A percentile compares a stretch with the other conserved stretches of the same genome.
Evolutionary conservation across 768 basidiomycete species (phyloP).

Genomic region (Asterophora parasitica): DNA sequence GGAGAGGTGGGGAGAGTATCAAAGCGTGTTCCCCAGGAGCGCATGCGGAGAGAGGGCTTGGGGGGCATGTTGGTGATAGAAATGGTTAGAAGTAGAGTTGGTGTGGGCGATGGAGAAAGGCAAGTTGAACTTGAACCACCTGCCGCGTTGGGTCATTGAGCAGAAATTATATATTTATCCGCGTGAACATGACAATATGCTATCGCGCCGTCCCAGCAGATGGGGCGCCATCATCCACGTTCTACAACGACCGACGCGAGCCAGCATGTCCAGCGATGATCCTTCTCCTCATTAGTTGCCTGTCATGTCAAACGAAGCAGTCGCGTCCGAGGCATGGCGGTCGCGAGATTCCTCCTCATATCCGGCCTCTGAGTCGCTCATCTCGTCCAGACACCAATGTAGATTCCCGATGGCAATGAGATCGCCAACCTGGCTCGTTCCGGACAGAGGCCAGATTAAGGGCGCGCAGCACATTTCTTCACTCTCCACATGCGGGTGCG

Average conservation of each 20-base stretch:
- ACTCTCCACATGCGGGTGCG: conserved; percentile 6
- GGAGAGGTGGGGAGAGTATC: conserved; percentile 56
- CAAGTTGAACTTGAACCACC: conserved; percentile 7
- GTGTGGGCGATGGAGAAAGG: conserved; percentile 6
- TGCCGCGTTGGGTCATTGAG: conserved; percentile 4
- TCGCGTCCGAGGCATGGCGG: conserved; percentile 3
- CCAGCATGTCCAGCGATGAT: conserved; percentile 29
- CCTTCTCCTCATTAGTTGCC: conserved; percentile 33
- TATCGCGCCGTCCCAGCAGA: conserved; percentile 17
- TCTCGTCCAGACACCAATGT: background rate
- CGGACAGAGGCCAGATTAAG: conserved; percentile 3
- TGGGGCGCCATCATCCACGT: conserved; percentile 28
- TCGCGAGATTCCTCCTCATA: background rate
- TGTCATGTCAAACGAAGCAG: conserved; percentile 45
- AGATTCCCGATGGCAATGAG: conserved; percentile 11
- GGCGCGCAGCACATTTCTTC: background rate
- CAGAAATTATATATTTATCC: conserved; percentile 14
- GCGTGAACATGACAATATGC: conserved; percentile 1
- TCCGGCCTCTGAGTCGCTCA: conserved; percentile 1
- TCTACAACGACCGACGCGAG: conserved; percentile 38
- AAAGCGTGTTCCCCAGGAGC: conserved; percentile 71
- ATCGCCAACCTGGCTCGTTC: conserved; percentile 9
- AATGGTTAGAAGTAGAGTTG: conserved; percentile 18
- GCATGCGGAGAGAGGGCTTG: conserved; percentile 33
- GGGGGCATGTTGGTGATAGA: conserved; percentile 37